Conservation (phyloP, 164 flowering plant species). For the Dillenia turbinata region DNA sequence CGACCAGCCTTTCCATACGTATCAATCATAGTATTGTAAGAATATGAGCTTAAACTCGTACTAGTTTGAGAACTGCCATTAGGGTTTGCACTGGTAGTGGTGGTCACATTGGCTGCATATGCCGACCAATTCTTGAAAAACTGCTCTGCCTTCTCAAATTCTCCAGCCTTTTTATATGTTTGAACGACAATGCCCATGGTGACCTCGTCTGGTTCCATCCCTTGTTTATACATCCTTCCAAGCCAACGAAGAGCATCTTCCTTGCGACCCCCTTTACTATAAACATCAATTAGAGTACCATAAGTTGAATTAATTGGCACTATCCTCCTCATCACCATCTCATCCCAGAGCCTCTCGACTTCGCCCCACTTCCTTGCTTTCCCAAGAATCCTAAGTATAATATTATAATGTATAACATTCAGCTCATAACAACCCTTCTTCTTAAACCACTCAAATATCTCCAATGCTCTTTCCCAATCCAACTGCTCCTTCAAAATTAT, state of each 20-base stretch:
- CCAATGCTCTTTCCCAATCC: conserved; percentile 74
- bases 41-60: conserved; percentile 45
- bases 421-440: conserved; percentile 72
- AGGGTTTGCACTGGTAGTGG: not conserved
- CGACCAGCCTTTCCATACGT: conserved; percentile 91
- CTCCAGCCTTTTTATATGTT: conserved; percentile 70
- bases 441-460: conserved; percentile 89
- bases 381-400: conserved; percentile 79
- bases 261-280: conserved; percentile 75
- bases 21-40: conserved; percentile 81
- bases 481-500: conserved; percentile 91
- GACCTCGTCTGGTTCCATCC: conserved; percentile 88
- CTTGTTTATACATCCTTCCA: conserved; percentile 55
- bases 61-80: conserved; percentile 10
- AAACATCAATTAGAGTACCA: conserved; percentile 88
- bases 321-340: conserved; percentile 51
- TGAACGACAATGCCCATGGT: conserved; percentile 85
- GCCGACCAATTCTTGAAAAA: conserved; percentile 76
- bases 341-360: conserved; percentile 59
- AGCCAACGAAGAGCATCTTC: conserved; percentile 73
- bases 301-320: conserved; percentile 71
- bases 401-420: conserved; percentile 94
- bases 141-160: conserved; percentile 69
- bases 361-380: conserved; percentile 58
- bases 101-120: conserved; percentile 5